Evolutionary conservation across 805 yeast species (phyloP), one percentile per base, ranked within the genome.

Genomic region (Torulaspora franciscae): DNA sequence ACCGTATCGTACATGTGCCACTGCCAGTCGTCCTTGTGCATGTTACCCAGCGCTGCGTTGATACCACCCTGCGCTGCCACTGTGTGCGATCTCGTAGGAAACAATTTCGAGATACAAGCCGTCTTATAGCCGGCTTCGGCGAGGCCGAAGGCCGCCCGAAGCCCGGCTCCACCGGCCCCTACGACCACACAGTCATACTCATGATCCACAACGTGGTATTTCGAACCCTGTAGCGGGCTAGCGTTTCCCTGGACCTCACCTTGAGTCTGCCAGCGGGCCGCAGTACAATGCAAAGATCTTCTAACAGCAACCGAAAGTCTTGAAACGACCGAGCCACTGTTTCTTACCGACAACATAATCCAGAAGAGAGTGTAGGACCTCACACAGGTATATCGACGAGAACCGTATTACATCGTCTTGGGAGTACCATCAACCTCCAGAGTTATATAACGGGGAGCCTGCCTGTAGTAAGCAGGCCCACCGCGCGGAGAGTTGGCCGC

Each of bases 1-100:
- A 91, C 98, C 60, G 99, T 91, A 67, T 91, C 99, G 72, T 93
- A 91, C 97, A 91, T 90, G 71, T 91, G 99, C 97, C 98, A 93
- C 70, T 87, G 95, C 99, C 99, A 91, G 74, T 90, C 90, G 70
- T 91, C 99, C 57, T 79, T 76, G 74, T 93, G 98, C 96, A 91
- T 91, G 77, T 91, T 91, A 58, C 98, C 99, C 55, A 91, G 77
- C 25, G 99, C 99, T 56, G 98, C 99, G 64, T 91, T 91, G 71
- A 91, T 93, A 74, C 99, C 99, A 72, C 99, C 99, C 72, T 91
- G 99, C 41, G 99, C 99, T 46, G 98, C 98, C 41, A 91, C 99
- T 15, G 99, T 91, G 68, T 91, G 99, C 14, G 97, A 90, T 73
- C 99, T 85, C 25, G 99, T 91, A 45, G 98, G 99, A 77, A 91